phyloP scores from a whole-genome alignment of 306 rosid genomes.

The Cucurbita moschata region DNA sequence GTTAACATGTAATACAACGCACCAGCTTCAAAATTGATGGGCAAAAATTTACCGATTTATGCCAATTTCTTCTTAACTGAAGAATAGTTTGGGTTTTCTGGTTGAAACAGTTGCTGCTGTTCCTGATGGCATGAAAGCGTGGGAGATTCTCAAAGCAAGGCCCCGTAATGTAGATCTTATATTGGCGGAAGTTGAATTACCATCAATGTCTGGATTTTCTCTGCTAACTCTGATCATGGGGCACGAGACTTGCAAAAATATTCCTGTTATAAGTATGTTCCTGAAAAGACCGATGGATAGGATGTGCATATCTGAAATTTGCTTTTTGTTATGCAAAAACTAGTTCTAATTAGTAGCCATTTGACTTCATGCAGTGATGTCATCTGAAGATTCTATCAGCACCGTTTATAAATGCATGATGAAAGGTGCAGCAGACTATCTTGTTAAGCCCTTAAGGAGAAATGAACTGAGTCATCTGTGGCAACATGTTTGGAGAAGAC shows the following conservation, averaged over 20 bases:
- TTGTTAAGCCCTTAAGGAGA: slow-evolving; percentile 80
- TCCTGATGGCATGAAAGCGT: slow-evolving; percentile 84
- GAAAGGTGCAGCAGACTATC: slow-evolving; percentile 94
- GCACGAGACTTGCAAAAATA: slow-evolving; percentile 78
- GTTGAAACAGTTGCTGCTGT: slow-evolving; percentile 79
- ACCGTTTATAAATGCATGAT: slow-evolving; percentile 86
- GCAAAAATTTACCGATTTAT: background rate
- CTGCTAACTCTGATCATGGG: slow-evolving; percentile 76
- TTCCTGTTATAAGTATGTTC: slow-evolving; percentile 86
- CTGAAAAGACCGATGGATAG: background rate
- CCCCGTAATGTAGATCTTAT: slow-evolving; percentile 60
- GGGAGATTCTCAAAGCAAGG: slow-evolving; percentile 84
- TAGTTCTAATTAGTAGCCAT: background rate
- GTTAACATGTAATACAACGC: background rate
- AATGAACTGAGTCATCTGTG: slow-evolving; percentile 85
- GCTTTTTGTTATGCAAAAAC: background rate
- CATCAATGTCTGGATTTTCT: slow-evolving; percentile 82
- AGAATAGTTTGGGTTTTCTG: slow-evolving; percentile 8
- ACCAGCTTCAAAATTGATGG: background rate
- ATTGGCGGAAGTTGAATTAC: slow-evolving; percentile 88
- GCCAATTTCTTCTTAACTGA: background rate
- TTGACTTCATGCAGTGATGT: slow-evolving; percentile 63
- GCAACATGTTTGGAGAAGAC: slow-evolving; percentile 99
- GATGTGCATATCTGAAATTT: background rate
- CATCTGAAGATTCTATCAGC: slow-evolving; percentile 64